Evolutionary conservation across 2,329 filamentous ascomycete species (phyloP).

Genomic region (Dactylellina parvicollis): DNA sequence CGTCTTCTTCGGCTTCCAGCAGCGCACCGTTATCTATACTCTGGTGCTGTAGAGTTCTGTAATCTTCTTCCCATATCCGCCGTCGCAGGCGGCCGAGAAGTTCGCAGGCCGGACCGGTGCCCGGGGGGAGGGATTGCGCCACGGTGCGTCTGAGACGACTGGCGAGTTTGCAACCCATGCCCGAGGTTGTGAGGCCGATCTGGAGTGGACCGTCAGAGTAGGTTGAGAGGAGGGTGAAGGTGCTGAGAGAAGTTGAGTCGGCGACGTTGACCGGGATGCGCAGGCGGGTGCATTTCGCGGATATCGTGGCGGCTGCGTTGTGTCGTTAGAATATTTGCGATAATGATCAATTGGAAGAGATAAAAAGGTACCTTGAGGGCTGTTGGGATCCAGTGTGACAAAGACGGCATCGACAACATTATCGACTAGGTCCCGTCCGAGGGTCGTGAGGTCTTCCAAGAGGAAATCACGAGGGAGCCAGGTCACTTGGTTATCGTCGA

Average conservation of each 20-base stretch:
- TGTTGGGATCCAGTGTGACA: slow-evolving; percentile 71
- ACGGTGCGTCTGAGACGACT: slow-evolving; percentile 89
- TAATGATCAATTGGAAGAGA: neutral
- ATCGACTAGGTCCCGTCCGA: slow-evolving; percentile 83
- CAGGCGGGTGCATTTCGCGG: slow-evolving; percentile 76
- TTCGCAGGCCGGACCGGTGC: slow-evolving; percentile 79
- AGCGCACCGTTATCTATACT: slow-evolving; percentile 62
- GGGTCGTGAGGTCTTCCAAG: slow-evolving; percentile 71
- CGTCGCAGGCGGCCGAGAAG: slow-evolving; percentile 78
- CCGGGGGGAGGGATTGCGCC: slow-evolving; percentile 77
- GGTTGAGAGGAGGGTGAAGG: slow-evolving; percentile 87
- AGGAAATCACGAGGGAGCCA: slow-evolving; percentile 67
- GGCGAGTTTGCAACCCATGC: slow-evolving; percentile 91
- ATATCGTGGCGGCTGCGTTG: slow-evolving; percentile 72
- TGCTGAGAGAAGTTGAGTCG: slow-evolving; percentile 85
- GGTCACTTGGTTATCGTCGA: slow-evolving; percentile 62
- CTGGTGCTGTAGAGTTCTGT: slow-evolving; percentile 60
- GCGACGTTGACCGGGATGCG: slow-evolving; percentile 93
- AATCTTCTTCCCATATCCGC: slow-evolving; percentile 78
- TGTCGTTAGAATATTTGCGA: neutral
- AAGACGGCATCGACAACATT: slow-evolving; percentile 90
- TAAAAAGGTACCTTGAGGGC: slow-evolving; percentile 60
- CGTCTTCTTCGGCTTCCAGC: slow-evolving; percentile 62
- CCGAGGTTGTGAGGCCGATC: slow-evolving; percentile 94
- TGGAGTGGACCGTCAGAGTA: slow-evolving; percentile 91